Conservation (phyloP, 805 yeast genomes). For the Candida michaelii region DNA sequence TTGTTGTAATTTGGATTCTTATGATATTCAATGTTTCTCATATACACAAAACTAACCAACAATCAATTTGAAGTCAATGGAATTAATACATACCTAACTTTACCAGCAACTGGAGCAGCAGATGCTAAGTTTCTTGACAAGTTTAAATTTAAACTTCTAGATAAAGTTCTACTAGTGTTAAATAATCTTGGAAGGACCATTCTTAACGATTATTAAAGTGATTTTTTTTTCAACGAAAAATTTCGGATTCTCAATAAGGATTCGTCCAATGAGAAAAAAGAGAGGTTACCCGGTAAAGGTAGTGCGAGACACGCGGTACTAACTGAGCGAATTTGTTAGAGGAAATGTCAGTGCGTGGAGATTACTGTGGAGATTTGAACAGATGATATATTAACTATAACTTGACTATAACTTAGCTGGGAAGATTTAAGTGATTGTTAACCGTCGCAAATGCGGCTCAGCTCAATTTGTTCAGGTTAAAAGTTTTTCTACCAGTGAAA, state of each 20-base stretch:
- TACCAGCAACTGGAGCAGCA: conserved; percentile 75
- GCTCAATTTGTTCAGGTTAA: too few relatives aligned
- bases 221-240: conserved; percentile 7
- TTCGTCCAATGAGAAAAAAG: conserved; percentile 15
- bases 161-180: conserved; percentile 74
- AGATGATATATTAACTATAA: too few relatives aligned
- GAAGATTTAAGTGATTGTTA: too few relatives aligned
- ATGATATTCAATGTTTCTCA: not conserved
- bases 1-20: too few relatives aligned
- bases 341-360: not conserved
- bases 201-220: conserved; percentile 13
- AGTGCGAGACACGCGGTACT: not conserved
- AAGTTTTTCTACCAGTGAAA: not conserved
- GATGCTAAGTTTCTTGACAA: conserved; percentile 77
- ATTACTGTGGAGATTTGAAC: too few relatives aligned
- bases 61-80: not conserved
- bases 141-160: conserved; percentile 72
- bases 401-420: too few relatives aligned
- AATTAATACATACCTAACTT: conserved; percentile 71
- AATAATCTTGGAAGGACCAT: conserved; percentile 60
- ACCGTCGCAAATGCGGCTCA: too few relatives aligned
- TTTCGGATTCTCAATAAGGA: conserved; percentile 12
- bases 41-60: not conserved
- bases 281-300: conserved; percentile 8
- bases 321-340: not conserved